phyloP scores from a whole-genome alignment of 179 eudicot species.

The Heliamphora pulchella region DNA sequence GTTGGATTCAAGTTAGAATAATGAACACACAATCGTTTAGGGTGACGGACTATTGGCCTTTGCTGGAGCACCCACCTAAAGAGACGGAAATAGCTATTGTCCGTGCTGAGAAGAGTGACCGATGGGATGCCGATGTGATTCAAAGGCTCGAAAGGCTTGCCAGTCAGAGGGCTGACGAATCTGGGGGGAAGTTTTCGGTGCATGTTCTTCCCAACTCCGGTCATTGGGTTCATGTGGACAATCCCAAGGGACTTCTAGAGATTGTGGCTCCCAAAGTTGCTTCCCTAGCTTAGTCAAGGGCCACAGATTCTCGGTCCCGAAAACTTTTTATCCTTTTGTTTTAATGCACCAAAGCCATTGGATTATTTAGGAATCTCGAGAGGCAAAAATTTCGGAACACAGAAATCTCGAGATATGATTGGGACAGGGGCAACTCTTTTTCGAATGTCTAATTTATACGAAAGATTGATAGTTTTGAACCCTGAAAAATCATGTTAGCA shows the following conservation, averaged over 20 bases:
- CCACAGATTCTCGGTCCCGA: too few relatives aligned
- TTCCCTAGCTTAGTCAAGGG: constrained; percentile 31
- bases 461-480: too few relatives aligned
- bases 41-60: constrained; percentile 71
- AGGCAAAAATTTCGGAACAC: too few relatives aligned
- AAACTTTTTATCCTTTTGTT: too few relatives aligned
- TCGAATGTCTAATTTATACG: too few relatives aligned
- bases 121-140: constrained; percentile 66
- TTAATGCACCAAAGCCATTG: too few relatives aligned
- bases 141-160: constrained; percentile 57
- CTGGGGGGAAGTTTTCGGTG: constrained; percentile 57
- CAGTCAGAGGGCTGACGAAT: constrained; percentile 28
- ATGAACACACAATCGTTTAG: constrained; percentile 23
- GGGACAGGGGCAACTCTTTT: too few relatives aligned
- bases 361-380: too few relatives aligned
- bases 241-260: constrained; percentile 87
- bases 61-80: constrained; percentile 68
- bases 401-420: too few relatives aligned
- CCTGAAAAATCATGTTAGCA: too few relatives aligned
- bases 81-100: constrained; percentile 65
- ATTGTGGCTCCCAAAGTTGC: constrained; percentile 72
- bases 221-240: constrained; percentile 98
- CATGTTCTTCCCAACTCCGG: constrained; percentile 84
- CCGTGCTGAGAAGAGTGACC: constrained; percentile 90
- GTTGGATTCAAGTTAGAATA: background rate